These are phyloP conservation scores for Penicillium sp. DNA, from an alignment of 2,329 filamentous ascomycete species.

Conservation along the genomic window DNA sequence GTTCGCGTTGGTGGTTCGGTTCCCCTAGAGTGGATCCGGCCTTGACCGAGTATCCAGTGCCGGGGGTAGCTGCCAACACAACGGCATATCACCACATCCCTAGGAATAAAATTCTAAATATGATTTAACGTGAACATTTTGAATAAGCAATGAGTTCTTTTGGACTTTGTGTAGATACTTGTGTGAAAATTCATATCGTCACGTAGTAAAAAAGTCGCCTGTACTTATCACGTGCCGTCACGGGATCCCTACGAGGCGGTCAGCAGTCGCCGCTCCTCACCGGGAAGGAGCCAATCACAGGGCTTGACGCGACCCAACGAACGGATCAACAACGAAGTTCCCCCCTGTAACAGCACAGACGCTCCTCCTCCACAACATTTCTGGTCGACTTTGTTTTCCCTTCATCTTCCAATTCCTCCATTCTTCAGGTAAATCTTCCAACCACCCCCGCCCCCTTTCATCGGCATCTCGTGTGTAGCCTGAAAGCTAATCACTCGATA, in stretches of 20 bases:
- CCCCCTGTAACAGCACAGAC: slow-evolving; percentile 39
- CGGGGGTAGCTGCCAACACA: not conserved
- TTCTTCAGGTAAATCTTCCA: slow-evolving; percentile 18
- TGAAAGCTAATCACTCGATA: slow-evolving; percentile 20
- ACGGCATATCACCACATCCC: not conserved
- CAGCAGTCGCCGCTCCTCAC: slow-evolving; percentile 13
- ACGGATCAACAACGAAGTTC: slow-evolving; percentile 35
- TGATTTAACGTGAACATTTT: no score
- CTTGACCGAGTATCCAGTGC: slow-evolving; percentile 4
- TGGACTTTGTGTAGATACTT: no score
- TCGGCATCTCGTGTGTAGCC: not conserved
- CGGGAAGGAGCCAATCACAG: slow-evolving; percentile 29
- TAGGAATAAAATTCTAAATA: no score
- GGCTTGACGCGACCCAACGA: slow-evolving; percentile 37
- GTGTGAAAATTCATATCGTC: no score
- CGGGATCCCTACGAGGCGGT: slow-evolving; percentile 22
- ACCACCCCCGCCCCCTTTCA: slow-evolving; percentile 16
- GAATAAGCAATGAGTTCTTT: not conserved
- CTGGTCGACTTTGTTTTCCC: slow-evolving; percentile 34
- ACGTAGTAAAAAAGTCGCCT: not conserved
- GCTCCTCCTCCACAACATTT: slow-evolving; percentile 49
- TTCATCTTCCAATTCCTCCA: slow-evolving; percentile 26
- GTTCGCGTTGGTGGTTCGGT: slow-evolving; percentile 3
- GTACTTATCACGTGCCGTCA: slow-evolving; percentile 10
- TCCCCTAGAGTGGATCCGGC: slow-evolving; percentile 6